Evolutionary conservation across 2,329 filamentous ascomycete genomes (phyloP).

Genomic region (Colletotrichum siamense): DNA sequence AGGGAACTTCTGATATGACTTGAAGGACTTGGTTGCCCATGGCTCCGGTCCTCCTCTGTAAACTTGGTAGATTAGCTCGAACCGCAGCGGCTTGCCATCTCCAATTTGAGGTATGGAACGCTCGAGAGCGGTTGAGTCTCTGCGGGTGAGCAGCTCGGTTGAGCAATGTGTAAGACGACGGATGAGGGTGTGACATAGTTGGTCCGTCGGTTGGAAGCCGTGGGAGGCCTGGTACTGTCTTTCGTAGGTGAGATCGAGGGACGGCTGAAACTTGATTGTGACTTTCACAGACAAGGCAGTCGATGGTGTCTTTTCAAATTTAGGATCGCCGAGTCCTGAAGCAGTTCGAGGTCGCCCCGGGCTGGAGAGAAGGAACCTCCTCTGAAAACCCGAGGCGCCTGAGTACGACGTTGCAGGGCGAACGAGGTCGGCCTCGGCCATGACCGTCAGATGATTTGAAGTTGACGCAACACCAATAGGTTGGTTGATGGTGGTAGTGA

Average conservation of each 20-base stretch:
- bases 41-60: slow-evolving; percentile 40
- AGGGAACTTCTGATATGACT: slow-evolving; percentile 55
- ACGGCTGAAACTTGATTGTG: slow-evolving; percentile 51
- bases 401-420: slow-evolving; percentile 20
- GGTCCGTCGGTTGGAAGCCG: slow-evolving; percentile 46
- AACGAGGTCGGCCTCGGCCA: slow-evolving; percentile 15
- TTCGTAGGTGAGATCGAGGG: slow-evolving; percentile 46
- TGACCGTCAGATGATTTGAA: slow-evolving; percentile 9
- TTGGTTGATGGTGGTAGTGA: neutral
- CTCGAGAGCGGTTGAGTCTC: slow-evolving; percentile 52
- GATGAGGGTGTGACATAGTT: slow-evolving; percentile 54
- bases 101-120: slow-evolving; percentile 28
- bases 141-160: slow-evolving; percentile 58
- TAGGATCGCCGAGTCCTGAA: slow-evolving; percentile 5
- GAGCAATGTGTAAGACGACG: slow-evolving; percentile 57
- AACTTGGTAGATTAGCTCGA: slow-evolving; percentile 54
- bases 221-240: slow-evolving; percentile 53
- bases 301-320: neutral
- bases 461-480: neutral
- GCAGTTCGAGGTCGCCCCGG: slow-evolving; percentile 21
- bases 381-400: slow-evolving; percentile 13
- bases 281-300: slow-evolving; percentile 45
- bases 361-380: slow-evolving; percentile 20
- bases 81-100: slow-evolving; percentile 51
- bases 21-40: slow-evolving; percentile 50